phyloP scores from a whole-genome alignment of 306 rosid species.

The Fragaria ananassa region DNA sequence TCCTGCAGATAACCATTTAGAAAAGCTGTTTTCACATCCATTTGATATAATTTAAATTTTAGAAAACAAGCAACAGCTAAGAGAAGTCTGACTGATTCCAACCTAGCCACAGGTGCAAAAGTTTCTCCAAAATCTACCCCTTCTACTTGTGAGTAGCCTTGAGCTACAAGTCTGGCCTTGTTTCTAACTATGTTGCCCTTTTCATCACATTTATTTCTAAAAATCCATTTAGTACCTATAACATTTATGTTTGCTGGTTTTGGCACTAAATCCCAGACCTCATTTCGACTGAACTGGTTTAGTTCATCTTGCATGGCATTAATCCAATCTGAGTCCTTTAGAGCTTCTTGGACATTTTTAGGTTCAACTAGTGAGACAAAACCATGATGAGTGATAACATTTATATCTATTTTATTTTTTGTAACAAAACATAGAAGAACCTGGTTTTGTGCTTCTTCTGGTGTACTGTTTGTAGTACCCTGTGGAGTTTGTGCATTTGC shows the following conservation, averaged over 20 bases:
- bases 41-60: no score
- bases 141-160: background rate
- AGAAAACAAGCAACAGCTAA: no score
- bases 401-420: no score
- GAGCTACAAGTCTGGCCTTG: background rate
- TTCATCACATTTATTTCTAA: background rate
- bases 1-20: background rate
- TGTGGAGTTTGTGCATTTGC: no score
- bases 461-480: no score
- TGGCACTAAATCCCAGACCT: background rate
- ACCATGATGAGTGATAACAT: no score
- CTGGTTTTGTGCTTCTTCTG: no score
- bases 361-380: no score
- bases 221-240: background rate
- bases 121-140: constrained; percentile 47
- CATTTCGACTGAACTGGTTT: background rate
- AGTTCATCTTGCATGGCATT: background rate
- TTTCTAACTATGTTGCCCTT: background rate
- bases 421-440: no score
- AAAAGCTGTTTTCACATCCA: background rate
- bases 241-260: background rate
- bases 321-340: background rate
- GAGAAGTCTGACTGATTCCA: no score
- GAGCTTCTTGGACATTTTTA: no score
- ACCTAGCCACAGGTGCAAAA: no score